These are phyloP conservation scores for Castanopsis chinensis DNA, from an alignment of 306 rosid genomes.

Conservation along the genomic window DNA sequence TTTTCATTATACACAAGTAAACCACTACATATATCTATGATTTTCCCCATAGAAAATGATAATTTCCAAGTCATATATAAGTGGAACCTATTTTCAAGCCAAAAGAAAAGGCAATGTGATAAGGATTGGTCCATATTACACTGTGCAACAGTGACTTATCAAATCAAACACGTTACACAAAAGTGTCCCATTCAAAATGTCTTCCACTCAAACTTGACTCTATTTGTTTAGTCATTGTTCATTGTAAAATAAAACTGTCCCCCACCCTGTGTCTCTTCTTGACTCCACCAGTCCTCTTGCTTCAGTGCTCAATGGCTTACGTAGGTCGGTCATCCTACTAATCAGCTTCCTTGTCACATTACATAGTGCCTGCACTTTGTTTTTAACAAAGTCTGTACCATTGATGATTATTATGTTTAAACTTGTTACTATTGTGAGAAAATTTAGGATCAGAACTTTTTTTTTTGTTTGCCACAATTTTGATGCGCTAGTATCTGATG, in stretches of 20 bases:
- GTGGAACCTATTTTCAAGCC: constrained; percentile 4
- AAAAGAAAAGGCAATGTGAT: constrained; percentile 5
- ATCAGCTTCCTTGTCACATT: background rate
- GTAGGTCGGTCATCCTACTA: background rate
- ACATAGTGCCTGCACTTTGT: too few species aligned
- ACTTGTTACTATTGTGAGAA: too few species aligned
- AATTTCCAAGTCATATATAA: background rate
- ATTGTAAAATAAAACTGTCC: background rate
- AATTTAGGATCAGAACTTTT: too few species aligned
- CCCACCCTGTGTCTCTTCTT: background rate
- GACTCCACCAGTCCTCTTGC: background rate
- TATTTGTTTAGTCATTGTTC: background rate
- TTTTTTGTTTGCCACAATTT: too few species aligned
- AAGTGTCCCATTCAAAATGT: background rate
- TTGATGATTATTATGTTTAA: too few species aligned
- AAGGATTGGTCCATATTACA: constrained; percentile 21
- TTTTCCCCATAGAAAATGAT: background rate
- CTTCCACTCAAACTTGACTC: constrained; percentile 19
- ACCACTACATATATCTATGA: background rate
- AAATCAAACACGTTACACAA: background rate
- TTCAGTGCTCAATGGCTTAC: background rate
- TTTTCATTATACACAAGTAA: background rate
- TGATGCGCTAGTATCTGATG: too few species aligned
- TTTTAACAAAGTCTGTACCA: too few species aligned
- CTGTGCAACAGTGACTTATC: constrained; percentile 12